Evolutionary conservation across 257 asterid species (phyloP).

Genomic region (Lithospermum erythrorhizon): DNA sequence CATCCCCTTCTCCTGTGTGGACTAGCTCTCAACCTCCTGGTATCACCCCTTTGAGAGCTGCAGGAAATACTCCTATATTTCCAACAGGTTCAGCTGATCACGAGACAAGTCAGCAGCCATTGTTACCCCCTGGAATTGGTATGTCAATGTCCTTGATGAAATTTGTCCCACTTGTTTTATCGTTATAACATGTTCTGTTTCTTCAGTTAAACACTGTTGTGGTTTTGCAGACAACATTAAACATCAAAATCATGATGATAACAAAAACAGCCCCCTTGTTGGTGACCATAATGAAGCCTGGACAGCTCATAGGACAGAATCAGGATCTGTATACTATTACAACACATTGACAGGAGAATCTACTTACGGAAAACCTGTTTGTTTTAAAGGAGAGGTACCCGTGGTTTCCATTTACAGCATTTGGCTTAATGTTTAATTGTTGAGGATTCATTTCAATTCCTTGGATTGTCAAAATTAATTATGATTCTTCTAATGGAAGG

Average conservation of each 20-base stretch:
- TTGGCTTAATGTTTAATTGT: background rate
- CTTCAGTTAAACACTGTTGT: conserved; percentile 8
- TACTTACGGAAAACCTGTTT: conserved; percentile 81
- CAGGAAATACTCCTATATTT: conserved; percentile 30
- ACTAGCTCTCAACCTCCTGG: conserved; percentile 83
- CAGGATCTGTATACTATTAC: conserved; percentile 78
- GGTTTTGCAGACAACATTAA: conserved; percentile 33
- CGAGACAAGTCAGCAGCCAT: conserved; percentile 28
- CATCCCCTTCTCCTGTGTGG: conserved; percentile 37
- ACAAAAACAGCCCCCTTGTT: conserved; percentile 32
- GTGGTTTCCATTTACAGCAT: conserved; percentile 11
- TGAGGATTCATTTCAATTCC: background rate
- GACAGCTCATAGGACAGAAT: conserved; percentile 87
- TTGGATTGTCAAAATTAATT: background rate
- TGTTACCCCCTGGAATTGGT: conserved; percentile 70
- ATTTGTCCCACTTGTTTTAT: conserved; percentile 2
- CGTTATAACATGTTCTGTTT: background rate
- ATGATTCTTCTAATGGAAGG: background rate
- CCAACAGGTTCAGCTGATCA: conserved; percentile 31
- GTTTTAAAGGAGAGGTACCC: conserved; percentile 78
- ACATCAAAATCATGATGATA: conserved; percentile 25
- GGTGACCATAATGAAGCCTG: conserved; percentile 54
- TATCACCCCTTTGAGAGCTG: conserved; percentile 40
- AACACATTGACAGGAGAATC: conserved; percentile 82
- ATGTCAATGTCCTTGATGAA: conserved; percentile 17